A percentile compares a stretch with the other conserved stretches of the same genome.
Conservation (phyloP, 768 basidiomycete species). For the Gyrodon lividus region DNA sequence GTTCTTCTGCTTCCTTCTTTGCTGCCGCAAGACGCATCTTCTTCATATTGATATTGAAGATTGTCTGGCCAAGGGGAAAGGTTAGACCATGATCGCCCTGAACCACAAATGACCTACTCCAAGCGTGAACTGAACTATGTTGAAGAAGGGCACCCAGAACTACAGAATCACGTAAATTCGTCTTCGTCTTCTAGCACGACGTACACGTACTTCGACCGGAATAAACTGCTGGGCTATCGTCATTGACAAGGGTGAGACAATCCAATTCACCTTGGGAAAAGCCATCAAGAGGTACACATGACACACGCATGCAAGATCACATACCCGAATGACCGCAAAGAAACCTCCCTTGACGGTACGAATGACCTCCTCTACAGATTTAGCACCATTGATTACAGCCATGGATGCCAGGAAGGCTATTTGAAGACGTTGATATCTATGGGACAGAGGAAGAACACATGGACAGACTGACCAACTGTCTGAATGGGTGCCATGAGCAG, state of each 20-base stretch:
- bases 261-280: constrained; percentile 67
- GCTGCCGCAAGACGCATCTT: constrained; percentile 52
- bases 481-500: constrained; percentile 77
- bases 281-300: constrained; percentile 1
- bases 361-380: constrained; percentile 58
- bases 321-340: constrained; percentile 68
- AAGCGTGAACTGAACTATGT: constrained; percentile 67
- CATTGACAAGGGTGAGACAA: constrained; percentile 73
- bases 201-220: constrained; percentile 60
- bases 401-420: constrained; percentile 74
- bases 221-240: constrained; percentile 78
- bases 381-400: constrained; percentile 83
- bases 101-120: constrained; percentile 50
- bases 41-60: constrained; percentile 75
- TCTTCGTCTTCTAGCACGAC: background rate
- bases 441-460: background rate
- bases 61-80: constrained; percentile 43
- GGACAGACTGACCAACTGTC: constrained; percentile 49
- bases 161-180: constrained; percentile 27
- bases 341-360: constrained; percentile 73
- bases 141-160: constrained; percentile 92
- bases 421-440: background rate
- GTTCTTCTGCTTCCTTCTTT: constrained; percentile 46
- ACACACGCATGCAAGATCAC: constrained; percentile 14
- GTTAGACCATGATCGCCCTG: background rate